Evolutionary conservation across 2,329 filamentous ascomycete species (phyloP), one percentile per base, ranked within the genome.

Genomic region (Fusarium sp.): DNA sequence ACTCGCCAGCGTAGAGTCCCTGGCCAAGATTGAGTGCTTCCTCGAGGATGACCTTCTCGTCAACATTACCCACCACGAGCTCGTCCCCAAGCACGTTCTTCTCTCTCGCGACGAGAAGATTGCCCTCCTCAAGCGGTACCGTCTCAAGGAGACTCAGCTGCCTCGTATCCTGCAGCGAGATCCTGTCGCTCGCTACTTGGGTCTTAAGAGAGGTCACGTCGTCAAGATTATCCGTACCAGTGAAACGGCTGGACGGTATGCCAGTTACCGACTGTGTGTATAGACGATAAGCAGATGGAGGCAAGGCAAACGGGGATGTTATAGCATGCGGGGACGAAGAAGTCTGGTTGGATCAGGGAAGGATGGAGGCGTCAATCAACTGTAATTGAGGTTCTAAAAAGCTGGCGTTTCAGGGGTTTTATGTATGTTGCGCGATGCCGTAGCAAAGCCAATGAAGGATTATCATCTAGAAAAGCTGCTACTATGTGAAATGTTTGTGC

Each of bases 171-270:
- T 97, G 80, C 88, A 92, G 72, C 92, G 92, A 73, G 96, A 99
- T 79, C 96, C 96, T 3, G 93, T 99, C 57, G 93, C 96, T 25
- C 90, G 91, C 75, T 99, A 98, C 80, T 83, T 97, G 60, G 96
- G 96, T 11, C 83, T 99, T 78, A 91, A 92, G 83, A 87, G 94
- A 77, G 93, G 94, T 4, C 92, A 97, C 81, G 94, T 99, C 3
- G 96, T 99, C 76, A 99, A 99, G 88, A 99, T 99, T 75, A 97
- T 99, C 76, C 87, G 96, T 71, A 94, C 91, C 80, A 94, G 91
- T 77, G 96, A 98, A 85, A 99, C 96, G 61, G 96, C 96, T 13
- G 96, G 96, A 67, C 87, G 96, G 58, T 99, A 99, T 82, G 96
- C 96, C 53, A 97, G 93, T 87, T 99, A 99, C 82, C 86, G 95